Percentiles rank a stretch among this genome's conserved stretches.
These are phyloP conservation scores for Aspergillus piperis DNA, from an alignment of 2,329 filamentous ascomycete genomes.

Conservation along the genomic window DNA sequence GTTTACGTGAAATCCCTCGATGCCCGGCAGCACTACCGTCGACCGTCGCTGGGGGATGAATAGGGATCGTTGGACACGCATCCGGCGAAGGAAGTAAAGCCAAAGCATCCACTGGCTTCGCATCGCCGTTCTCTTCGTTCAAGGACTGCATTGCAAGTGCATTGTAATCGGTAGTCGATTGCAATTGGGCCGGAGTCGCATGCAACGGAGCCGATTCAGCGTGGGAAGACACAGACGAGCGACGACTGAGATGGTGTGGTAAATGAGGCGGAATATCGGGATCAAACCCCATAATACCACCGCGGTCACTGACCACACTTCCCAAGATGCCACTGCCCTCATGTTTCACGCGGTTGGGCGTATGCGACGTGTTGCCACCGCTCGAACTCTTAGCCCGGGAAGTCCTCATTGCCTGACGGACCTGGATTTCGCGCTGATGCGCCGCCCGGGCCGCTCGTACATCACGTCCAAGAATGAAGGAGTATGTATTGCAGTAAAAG, in stretches of 20 bases:
- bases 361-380: slow-evolving; percentile 46
- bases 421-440: slow-evolving; percentile 47
- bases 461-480: slow-evolving; percentile 64
- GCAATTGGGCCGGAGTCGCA: slow-evolving; percentile 41
- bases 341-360: slow-evolving; percentile 47
- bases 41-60: slow-evolving; percentile 56
- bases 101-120: slow-evolving; percentile 49
- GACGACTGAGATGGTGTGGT: slow-evolving; percentile 44
- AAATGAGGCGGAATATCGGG: slow-evolving; percentile 45
- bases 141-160: slow-evolving; percentile 49
- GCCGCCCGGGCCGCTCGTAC: slow-evolving; percentile 53
- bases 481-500: slow-evolving; percentile 66
- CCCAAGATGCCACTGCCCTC: slow-evolving; percentile 50
- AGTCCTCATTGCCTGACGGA: slow-evolving; percentile 41
- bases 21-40: slow-evolving; percentile 52
- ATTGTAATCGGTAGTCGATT: slow-evolving; percentile 48
- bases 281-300: slow-evolving; percentile 56
- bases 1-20: slow-evolving; percentile 62
- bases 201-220: slow-evolving; percentile 39
- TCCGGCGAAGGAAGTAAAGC: slow-evolving; percentile 53
- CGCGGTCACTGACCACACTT: slow-evolving; percentile 57
- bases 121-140: slow-evolving; percentile 37
- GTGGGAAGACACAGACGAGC: slow-evolving; percentile 55
- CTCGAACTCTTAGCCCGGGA: slow-evolving; percentile 50
- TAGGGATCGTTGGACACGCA: slow-evolving; percentile 59